Conservation (phyloP, 176 grass and related monocot species). For the Rhynchospora breviuscula region DNA sequence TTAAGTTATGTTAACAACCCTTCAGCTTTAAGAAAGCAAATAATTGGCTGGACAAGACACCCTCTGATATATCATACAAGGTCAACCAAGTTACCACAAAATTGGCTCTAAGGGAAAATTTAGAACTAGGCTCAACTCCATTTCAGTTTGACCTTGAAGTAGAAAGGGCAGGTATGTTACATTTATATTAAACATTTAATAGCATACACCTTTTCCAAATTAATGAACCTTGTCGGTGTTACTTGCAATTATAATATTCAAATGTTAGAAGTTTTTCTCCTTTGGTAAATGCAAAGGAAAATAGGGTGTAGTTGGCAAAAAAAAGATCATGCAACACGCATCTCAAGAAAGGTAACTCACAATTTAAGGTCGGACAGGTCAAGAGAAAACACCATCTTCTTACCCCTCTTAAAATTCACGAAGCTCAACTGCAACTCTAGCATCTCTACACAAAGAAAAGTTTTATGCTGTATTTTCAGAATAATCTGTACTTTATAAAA, state of each 20-base stretch:
- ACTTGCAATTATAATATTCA: background rate
- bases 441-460: constrained; percentile 42
- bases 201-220: background rate
- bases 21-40: background rate
- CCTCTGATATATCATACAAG: background rate
- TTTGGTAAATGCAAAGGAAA: background rate
- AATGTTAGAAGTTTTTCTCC: background rate
- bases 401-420: constrained; percentile 49
- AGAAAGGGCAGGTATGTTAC: background rate
- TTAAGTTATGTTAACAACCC: background rate
- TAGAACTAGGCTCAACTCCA: constrained; percentile 5
- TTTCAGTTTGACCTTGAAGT: background rate
- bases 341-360: constrained; percentile 39
- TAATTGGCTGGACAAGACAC: background rate
- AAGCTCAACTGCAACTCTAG: constrained; percentile 56
- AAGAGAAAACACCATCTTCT: constrained; percentile 48
- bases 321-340: background rate
- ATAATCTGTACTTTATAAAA: background rate
- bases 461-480: background rate
- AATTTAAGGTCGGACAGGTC: constrained; percentile 64
- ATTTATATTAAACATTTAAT: background rate
- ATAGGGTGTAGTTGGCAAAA: background rate
- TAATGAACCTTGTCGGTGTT: background rate
- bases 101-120: background rate
- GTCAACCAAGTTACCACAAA: background rate